Percentiles rank a stretch among this genome's conserved stretches.
phyloP scores from a whole-genome alignment of 2,329 filamentous ascomycete species.

The Aspergillus neoniger region DNA sequence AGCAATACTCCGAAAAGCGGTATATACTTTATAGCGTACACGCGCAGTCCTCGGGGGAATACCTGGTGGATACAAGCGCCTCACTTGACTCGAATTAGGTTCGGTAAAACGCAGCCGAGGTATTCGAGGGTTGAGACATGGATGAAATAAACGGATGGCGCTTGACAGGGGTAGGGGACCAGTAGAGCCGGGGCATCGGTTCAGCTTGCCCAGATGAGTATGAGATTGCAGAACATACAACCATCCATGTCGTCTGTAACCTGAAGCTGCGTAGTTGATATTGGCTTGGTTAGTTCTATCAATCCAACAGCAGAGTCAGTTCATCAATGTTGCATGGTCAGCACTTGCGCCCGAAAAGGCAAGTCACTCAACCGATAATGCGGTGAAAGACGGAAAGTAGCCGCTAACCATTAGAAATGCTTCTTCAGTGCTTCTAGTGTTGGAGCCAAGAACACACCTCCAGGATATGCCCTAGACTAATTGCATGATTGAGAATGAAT shows the following conservation, averaged over 20 bases:
- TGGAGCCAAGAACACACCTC: slow-evolving; percentile 27
- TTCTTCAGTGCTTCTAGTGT: slow-evolving; percentile 38
- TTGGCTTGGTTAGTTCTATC: background rate
- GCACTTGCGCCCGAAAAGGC: background rate
- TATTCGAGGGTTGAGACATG: background rate
- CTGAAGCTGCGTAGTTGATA: background rate
- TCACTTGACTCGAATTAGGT: slow-evolving; percentile 1
- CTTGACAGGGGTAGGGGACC: background rate
- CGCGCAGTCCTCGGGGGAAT: background rate
- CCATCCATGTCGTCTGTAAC: background rate
- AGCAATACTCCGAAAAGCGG: background rate
- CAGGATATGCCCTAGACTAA: slow-evolving; percentile 1
- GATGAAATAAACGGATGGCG: background rate
- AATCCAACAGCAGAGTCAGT: background rate
- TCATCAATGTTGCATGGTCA: background rate
- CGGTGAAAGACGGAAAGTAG: slow-evolving; percentile 19
- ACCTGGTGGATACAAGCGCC: background rate
- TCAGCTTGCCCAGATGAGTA: background rate
- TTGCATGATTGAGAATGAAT: slow-evolving; percentile 7
- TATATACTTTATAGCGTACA: background rate
- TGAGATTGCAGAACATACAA: background rate
- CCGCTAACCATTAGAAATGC: slow-evolving; percentile 23
- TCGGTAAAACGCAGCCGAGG: slow-evolving; percentile 1
- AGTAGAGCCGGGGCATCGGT: background rate
- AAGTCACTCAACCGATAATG: slow-evolving; percentile 14